phyloP scores from a whole-genome alignment of 2,329 filamentous ascomycete genomes.

The Penicillium freii region DNA sequence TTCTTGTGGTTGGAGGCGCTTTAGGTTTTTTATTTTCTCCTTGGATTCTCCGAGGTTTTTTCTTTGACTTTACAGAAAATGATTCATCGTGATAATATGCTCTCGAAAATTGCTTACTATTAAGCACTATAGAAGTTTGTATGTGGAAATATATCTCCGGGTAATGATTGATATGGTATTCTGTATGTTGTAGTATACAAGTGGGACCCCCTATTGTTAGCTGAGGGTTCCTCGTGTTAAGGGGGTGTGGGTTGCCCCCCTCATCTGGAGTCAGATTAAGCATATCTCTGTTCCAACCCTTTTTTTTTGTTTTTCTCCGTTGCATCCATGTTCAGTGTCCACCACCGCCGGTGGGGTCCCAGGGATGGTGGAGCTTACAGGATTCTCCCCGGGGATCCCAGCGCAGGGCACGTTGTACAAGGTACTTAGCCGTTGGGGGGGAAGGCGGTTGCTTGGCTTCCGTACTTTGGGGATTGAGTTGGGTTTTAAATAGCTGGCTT shows the following conservation, averaged over 20 bases:
- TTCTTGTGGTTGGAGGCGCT: not conserved
- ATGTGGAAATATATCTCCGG: not conserved
- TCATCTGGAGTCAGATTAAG: slow-evolving; percentile 30
- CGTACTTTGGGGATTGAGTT: not conserved
- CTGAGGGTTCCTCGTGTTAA: slow-evolving; percentile 1
- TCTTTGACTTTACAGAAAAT: not conserved
- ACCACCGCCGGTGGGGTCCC: slow-evolving; percentile 23
- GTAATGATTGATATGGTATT: not conserved
- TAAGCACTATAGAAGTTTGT: not conserved
- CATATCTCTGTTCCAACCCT: slow-evolving; percentile 27
- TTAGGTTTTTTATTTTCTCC: not conserved
- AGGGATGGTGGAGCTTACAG: slow-evolving; percentile 24
- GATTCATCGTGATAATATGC: not conserved
- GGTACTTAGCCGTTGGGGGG: slow-evolving; percentile 5
- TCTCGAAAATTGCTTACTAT: not conserved
- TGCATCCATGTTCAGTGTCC: slow-evolving; percentile 29
- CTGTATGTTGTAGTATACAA: not conserved
- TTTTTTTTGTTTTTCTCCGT: slow-evolving; percentile 24
- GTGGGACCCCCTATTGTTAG: slow-evolving; percentile 7
- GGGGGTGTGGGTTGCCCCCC: slow-evolving; percentile 15
- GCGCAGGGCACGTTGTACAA: slow-evolving; percentile 14
- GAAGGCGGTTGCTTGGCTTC: not conserved
- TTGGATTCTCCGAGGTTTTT: not conserved
- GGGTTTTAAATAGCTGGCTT: not conserved
- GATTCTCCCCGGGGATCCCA: slow-evolving; percentile 23